Evolutionary conservation across 2,329 filamentous ascomycete genomes (phyloP).

Genomic region (Sclerotinia sclerotiorum): DNA sequence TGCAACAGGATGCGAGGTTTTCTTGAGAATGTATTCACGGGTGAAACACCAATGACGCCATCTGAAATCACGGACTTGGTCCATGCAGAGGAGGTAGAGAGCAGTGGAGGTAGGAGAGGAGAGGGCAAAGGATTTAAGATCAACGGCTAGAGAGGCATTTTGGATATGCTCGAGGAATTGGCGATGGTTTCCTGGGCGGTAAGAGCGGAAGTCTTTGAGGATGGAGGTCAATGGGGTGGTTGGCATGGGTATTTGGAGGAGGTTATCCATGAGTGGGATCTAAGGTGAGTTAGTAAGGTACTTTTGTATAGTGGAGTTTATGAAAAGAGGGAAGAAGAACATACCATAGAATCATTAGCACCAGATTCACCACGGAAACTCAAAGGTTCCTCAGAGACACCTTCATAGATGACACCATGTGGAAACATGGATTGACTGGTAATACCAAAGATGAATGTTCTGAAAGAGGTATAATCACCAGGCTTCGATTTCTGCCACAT

Average conservation of each 20-base stretch:
- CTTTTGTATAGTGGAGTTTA: not conserved
- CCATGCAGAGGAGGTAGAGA: constrained; percentile 65
- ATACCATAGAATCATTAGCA: constrained; percentile 86
- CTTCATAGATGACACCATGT: constrained; percentile 85
- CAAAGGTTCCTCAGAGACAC: constrained; percentile 71
- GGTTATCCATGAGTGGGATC: constrained; percentile 84
- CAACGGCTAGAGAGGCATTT: constrained; percentile 48
- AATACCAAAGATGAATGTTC: constrained; percentile 96
- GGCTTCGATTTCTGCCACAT: constrained; percentile 94
- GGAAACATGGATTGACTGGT: constrained; percentile 94
- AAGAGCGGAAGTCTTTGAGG: constrained; percentile 82
- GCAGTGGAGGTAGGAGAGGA: constrained; percentile 53
- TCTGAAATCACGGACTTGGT: constrained; percentile 78
- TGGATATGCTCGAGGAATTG: constrained; percentile 76
- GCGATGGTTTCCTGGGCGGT: constrained; percentile 85
- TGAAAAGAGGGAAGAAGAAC: constrained; percentile 23
- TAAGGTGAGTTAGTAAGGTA: constrained; percentile 31
- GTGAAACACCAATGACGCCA: constrained; percentile 88
- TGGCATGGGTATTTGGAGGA: constrained; percentile 85
- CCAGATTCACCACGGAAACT: constrained; percentile 90
- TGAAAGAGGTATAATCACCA: constrained; percentile 81
- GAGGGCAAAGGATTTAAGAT: constrained; percentile 60
- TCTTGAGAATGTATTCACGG: constrained; percentile 79
- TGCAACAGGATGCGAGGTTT: constrained; percentile 72
- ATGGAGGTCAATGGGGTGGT: constrained; percentile 85